Percentiles rank a stretch among this genome's conserved stretches.
Conservation (phyloP, 352 stramenopile genomes). For the Phytophthora vignae region DNA sequence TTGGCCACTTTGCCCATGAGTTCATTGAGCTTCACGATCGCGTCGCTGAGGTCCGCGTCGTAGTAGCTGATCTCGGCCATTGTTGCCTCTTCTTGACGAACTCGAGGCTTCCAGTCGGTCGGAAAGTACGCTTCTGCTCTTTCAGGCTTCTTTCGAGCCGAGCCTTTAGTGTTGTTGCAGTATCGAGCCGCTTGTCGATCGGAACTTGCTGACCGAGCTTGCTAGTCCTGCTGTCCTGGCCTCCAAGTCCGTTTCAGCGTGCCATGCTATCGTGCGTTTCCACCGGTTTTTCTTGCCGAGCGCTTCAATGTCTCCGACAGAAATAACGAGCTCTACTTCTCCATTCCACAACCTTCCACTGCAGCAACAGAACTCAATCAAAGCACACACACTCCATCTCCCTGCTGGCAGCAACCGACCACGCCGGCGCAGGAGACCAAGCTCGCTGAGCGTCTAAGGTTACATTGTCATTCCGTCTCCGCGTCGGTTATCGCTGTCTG, state of each 20-base stretch:
- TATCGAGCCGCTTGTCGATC: conserved; percentile 14
- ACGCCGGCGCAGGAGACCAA: conserved; percentile 2
- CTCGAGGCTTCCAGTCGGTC: not conserved
- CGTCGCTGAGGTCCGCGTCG: conserved; percentile 84
- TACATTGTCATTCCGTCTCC: conserved; percentile 43
- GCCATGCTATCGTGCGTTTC: conserved; percentile 30
- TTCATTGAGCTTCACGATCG: conserved; percentile 87
- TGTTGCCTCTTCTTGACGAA: not conserved
- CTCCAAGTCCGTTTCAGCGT: conserved; percentile 33
- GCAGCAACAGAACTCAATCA: not conserved
- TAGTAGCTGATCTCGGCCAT: conserved; percentile 93
- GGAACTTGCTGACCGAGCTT: conserved; percentile 11
- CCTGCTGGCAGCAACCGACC: not conserved
- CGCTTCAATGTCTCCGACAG: conserved; percentile 11
- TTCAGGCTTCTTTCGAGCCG: conserved; percentile 7
- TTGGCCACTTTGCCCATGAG: conserved; percentile 86
- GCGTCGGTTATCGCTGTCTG: conserved; percentile 35
- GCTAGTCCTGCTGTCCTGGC: conserved; percentile 8
- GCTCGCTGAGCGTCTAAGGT: conserved; percentile 42
- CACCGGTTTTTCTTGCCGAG: conserved; percentile 32
- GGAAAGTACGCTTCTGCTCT: conserved; percentile 13
- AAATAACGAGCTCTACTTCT: conserved; percentile 25
- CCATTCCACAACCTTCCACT: conserved; percentile 4
- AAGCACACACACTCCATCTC: conserved; percentile 6
- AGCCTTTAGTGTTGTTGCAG: not conserved